A percentile compares a stretch with the other conserved stretches of the same genome.
phyloP scores from a whole-genome alignment of 441 rosid genomes.

The Macaranga tanarius region DNA sequence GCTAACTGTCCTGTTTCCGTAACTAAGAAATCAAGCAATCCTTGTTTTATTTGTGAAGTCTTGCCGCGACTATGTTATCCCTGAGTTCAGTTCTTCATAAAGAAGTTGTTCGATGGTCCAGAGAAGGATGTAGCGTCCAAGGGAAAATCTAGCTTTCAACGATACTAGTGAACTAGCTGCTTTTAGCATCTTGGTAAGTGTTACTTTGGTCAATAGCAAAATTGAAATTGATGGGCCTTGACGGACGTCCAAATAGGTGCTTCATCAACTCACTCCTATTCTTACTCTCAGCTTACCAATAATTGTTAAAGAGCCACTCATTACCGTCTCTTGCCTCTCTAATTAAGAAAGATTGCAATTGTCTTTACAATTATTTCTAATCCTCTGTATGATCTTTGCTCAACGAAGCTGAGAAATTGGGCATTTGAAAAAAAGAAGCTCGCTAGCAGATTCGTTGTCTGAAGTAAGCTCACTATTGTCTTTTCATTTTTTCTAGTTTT shows the following conservation, averaged over 20 bases:
- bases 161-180: slow-evolving; percentile 55
- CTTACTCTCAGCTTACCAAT: slow-evolving; percentile 59
- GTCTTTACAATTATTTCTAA: background rate
- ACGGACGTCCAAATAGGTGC: slow-evolving; percentile 54
- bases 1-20: no score
- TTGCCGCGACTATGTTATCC: no score
- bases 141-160: slow-evolving; percentile 56
- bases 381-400: slow-evolving; percentile 4
- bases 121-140: slow-evolving; percentile 54
- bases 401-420: no score
- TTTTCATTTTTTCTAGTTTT: no score
- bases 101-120: no score
- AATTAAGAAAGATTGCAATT: no score
- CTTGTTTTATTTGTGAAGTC: no score
- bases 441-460: slow-evolving; percentile 19
- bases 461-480: no score
- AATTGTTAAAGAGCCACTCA: slow-evolving; percentile 40
- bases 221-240: slow-evolving; percentile 61
- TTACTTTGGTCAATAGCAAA: slow-evolving; percentile 48
- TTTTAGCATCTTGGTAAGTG: slow-evolving; percentile 59
- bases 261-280: slow-evolving; percentile 57
- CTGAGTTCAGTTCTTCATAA: no score
- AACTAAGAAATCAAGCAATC: no score
- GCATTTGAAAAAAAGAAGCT: slow-evolving; percentile 49
- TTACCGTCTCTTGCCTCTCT: slow-evolving; percentile 31